These are phyloP conservation scores for Artemisia princeps DNA, from an alignment of 140 eudicot species.

Conservation along the genomic window DNA sequence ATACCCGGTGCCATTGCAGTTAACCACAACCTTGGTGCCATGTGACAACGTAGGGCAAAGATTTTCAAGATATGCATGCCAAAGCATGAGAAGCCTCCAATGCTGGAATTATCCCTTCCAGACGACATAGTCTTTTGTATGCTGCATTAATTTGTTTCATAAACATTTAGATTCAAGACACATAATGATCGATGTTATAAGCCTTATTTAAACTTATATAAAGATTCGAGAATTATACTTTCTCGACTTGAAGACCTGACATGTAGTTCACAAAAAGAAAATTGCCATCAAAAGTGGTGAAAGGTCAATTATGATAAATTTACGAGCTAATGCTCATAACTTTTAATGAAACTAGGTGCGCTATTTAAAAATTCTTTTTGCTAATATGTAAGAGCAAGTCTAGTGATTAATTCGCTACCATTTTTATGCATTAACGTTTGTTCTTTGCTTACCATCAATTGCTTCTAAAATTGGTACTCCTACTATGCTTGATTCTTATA, in stretches of 20 bases:
- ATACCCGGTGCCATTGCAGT: conserved; percentile 52
- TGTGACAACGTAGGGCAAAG: conserved; percentile 49
- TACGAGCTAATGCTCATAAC: too few species aligned
- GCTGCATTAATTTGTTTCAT: conserved; percentile 33
- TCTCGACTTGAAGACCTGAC: not conserved
- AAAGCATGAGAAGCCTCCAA: conserved; percentile 62
- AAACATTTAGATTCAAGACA: not conserved
- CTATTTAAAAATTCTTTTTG: too few species aligned
- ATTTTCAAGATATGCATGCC: conserved; percentile 45
- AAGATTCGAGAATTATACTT: too few species aligned
- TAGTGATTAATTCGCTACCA: not conserved
- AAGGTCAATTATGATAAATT: too few species aligned
- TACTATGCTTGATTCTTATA: too few species aligned
- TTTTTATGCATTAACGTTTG: not conserved
- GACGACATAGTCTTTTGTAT: conserved; percentile 37
- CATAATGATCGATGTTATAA: not conserved
- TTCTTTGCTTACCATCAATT: conserved; percentile 37
- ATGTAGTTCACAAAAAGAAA: too few species aligned
- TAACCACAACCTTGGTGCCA: conserved; percentile 50
- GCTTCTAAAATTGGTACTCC: conserved; percentile 32
- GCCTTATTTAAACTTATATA: not conserved
- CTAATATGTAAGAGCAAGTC: too few species aligned
- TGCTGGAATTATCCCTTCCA: conserved; percentile 67
- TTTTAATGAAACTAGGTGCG: too few species aligned
- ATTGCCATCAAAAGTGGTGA: too few species aligned